phyloP scores from a whole-genome alignment of 2,329 filamentous ascomycete species.

The Claviceps sp. region DNA sequence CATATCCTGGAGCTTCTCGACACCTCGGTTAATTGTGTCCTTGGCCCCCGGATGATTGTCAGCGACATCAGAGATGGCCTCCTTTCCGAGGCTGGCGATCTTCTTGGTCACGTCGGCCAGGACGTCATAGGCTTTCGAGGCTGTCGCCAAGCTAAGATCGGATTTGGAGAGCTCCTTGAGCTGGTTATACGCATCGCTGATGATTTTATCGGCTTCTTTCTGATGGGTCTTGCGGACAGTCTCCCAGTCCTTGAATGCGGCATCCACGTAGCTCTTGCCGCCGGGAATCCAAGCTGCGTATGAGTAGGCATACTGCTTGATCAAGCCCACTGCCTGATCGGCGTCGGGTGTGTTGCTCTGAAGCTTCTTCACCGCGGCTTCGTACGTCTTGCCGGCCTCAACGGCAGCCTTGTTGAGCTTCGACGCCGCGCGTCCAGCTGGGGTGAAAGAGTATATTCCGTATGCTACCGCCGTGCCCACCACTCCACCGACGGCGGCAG shows the following conservation, averaged over 20 bases:
- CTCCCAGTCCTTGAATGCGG: constrained; percentile 58
- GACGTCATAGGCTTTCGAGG: constrained; percentile 46
- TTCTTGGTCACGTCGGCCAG: constrained; percentile 48
- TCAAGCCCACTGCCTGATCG: constrained; percentile 51
- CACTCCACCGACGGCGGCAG: constrained; percentile 31
- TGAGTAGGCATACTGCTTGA: constrained; percentile 51
- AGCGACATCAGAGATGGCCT: constrained; percentile 50
- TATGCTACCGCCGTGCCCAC: constrained; percentile 29
- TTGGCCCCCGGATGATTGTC: constrained; percentile 63
- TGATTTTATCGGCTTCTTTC: constrained; percentile 55
- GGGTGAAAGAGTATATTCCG: constrained; percentile 29
- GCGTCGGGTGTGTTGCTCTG: constrained; percentile 50
- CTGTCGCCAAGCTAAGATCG: constrained; percentile 49
- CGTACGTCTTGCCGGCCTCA: constrained; percentile 47
- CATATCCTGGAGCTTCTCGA: constrained; percentile 56
- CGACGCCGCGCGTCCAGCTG: constrained; percentile 26
- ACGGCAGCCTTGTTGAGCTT: constrained; percentile 34
- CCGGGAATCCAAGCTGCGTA: constrained; percentile 64
- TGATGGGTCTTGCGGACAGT: constrained; percentile 52
- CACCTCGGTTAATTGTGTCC: constrained; percentile 54
- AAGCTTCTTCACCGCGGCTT: constrained; percentile 45
- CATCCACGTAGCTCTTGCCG: constrained; percentile 53
- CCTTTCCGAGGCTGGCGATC: constrained; percentile 47
- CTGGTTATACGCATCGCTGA: constrained; percentile 53
- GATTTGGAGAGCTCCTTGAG: constrained; percentile 47